Percentiles rank a stretch among this genome's conserved stretches.
These are phyloP conservation scores for Ogataea dorogensis DNA, from an alignment of 805 yeast genomes.

Conservation along the genomic window DNA sequence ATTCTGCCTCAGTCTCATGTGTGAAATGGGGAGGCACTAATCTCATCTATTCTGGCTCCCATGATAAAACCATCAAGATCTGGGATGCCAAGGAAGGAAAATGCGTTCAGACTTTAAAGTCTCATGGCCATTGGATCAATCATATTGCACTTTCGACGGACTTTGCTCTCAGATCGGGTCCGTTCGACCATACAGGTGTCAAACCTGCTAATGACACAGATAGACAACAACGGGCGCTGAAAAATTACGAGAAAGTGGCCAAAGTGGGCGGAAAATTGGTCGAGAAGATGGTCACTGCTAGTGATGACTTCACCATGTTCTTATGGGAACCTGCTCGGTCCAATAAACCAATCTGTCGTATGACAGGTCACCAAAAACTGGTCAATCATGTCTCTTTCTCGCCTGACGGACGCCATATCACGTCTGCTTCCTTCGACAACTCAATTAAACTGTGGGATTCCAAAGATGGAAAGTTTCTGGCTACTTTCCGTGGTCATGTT, in stretches of 20 bases:
- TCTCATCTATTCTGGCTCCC: slow-evolving; percentile 82
- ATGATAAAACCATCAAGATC: slow-evolving; percentile 88
- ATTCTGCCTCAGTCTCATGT: slow-evolving; percentile 84
- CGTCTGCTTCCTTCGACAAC: slow-evolving; percentile 93
- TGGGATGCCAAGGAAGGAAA: slow-evolving; percentile 85
- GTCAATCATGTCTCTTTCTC: slow-evolving; percentile 95
- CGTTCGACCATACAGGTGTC: slow-evolving; percentile 70
- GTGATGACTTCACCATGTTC: slow-evolving; percentile 97
- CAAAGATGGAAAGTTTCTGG: slow-evolving; percentile 79
- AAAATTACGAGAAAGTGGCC: slow-evolving; percentile 62
- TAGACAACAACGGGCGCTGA: slow-evolving; percentile 52
- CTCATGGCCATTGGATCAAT: slow-evolving; percentile 98
- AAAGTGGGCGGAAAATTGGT: slow-evolving; percentile 49
- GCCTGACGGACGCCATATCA: slow-evolving; percentile 90
- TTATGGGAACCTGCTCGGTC: slow-evolving; percentile 88
- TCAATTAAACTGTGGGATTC: slow-evolving; percentile 97
- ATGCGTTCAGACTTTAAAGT: slow-evolving; percentile 71
- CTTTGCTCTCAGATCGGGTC: slow-evolving; percentile 80
- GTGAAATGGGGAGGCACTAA: slow-evolving; percentile 97
- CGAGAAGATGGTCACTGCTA: slow-evolving; percentile 90
- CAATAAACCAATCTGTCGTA: slow-evolving; percentile 81
- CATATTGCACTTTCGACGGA: slow-evolving; percentile 92
- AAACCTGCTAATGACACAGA: slow-evolving; percentile 44
- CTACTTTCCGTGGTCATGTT: slow-evolving; percentile 94
- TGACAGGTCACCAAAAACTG: slow-evolving; percentile 97